Percentiles rank a stretch among this genome's conserved stretches.
Evolutionary conservation across 306 rosid species (phyloP).

Genomic region (Begonia loranthoides): DNA sequence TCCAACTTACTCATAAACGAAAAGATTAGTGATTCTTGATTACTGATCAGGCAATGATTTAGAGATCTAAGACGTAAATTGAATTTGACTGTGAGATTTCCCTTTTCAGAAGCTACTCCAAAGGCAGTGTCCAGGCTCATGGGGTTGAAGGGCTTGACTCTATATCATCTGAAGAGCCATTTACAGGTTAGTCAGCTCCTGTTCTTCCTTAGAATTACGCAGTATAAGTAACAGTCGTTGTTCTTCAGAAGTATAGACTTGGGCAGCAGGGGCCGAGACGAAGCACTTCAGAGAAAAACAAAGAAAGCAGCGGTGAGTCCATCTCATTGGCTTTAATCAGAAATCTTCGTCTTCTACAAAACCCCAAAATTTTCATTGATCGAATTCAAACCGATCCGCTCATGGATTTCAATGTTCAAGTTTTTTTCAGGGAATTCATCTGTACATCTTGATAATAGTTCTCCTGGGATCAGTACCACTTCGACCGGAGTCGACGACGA

Average conservation of each 20-base stretch:
- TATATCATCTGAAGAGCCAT: slow-evolving; percentile 95
- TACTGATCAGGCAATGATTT: no score
- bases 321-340: no score
- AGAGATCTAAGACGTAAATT: no score
- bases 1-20: no score
- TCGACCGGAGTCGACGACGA: slow-evolving; percentile 35
- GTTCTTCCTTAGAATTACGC: background rate
- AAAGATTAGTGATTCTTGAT: no score
- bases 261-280: slow-evolving; percentile 53
- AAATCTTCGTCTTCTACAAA: background rate
- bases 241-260: slow-evolving; percentile 75
- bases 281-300: slow-evolving; percentile 35
- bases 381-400: background rate
- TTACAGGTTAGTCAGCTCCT: slow-evolving; percentile 48
- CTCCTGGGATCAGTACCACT: slow-evolving; percentile 28
- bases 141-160: slow-evolving; percentile 91
- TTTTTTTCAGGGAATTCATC: slow-evolving; percentile 33
- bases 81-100: background rate
- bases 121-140: slow-evolving; percentile 78
- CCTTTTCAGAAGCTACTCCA: slow-evolving; percentile 80
- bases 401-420: background rate
- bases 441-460: slow-evolving; percentile 34
- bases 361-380: background rate
- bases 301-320: slow-evolving; percentile 38
- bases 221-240: no score